phyloP scores from a whole-genome alignment of 1,284 basidiomycete genomes.

The Athelia sp. region DNA sequence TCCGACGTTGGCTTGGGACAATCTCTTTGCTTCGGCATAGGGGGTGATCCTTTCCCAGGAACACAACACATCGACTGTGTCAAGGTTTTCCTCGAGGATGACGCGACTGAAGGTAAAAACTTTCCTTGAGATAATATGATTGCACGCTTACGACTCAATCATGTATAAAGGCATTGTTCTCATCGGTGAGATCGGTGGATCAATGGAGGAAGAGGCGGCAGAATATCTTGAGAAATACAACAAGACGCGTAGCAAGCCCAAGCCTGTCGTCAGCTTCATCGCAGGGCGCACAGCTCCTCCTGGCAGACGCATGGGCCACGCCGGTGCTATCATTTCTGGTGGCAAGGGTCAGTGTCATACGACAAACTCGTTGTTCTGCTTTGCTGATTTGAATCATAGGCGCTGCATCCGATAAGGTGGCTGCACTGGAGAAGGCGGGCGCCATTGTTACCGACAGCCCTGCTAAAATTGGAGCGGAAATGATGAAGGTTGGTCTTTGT shows the following conservation, averaged over 20 bases:
- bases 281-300: constrained; percentile 97
- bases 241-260: constrained; percentile 81
- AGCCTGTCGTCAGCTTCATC: constrained; percentile 98
- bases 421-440: constrained; percentile 90
- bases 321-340: constrained; percentile 96
- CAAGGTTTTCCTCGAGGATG: constrained; percentile 95
- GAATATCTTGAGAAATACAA: constrained; percentile 94
- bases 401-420: constrained; percentile 93
- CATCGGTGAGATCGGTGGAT: constrained; percentile 98
- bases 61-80: constrained; percentile 95
- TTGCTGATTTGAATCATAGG: constrained; percentile 33
- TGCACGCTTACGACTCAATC: not conserved
- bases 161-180: constrained; percentile 82
- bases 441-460: constrained; percentile 94
- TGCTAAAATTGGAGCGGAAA: constrained; percentile 86
- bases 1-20: constrained; percentile 96
- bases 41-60: constrained; percentile 98
- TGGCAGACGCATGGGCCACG: constrained; percentile 97
- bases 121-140: not conserved
- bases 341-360: constrained; percentile 71
- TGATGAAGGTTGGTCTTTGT: constrained; percentile 65
- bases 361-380: not conserved
- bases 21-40: constrained; percentile 95
- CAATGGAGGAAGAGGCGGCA: constrained; percentile 99
- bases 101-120: constrained; percentile 76